A percentile compares a stretch with the other conserved stretches of the same genome.
Conservation (phyloP, 768 basidiomycete genomes). For the Leccinum longicurvipes region DNA sequence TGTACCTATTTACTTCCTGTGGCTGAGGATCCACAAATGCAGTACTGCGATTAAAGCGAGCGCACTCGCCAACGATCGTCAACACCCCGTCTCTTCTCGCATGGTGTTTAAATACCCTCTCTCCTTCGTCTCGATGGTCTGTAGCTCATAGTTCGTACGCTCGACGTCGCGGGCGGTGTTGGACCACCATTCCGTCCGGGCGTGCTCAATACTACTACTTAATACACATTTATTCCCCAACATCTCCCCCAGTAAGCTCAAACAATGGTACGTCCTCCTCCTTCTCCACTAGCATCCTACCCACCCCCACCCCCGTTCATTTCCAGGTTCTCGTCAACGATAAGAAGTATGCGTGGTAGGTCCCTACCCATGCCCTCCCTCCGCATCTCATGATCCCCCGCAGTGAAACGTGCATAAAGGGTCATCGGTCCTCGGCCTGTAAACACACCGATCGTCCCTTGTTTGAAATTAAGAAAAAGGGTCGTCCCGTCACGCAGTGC, state of each 20-base stretch:
- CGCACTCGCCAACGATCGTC: slow-evolving; percentile 46
- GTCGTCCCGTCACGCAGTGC: slow-evolving; percentile 55
- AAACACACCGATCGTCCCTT: slow-evolving; percentile 85
- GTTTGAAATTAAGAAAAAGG: slow-evolving; percentile 75
- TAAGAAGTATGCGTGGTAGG: slow-evolving; percentile 83
- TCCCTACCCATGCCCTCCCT: slow-evolving; percentile 2
- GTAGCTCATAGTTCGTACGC: slow-evolving; percentile 46
- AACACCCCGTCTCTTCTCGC: slow-evolving; percentile 40
- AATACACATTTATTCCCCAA: too few relatives aligned
- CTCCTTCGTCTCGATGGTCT: slow-evolving; percentile 26
- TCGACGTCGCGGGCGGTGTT: slow-evolving; percentile 57
- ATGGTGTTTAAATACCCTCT: slow-evolving; percentile 47
- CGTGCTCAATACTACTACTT: too few relatives aligned
- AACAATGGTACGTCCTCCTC: slow-evolving; percentile 43
- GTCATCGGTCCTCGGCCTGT: slow-evolving; percentile 87
- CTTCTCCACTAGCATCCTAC: background rate
- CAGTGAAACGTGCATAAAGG: slow-evolving; percentile 93
- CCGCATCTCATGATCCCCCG: slow-evolving; percentile 7
- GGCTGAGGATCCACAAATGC: slow-evolving; percentile 19
- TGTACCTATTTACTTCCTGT: slow-evolving; percentile 23
- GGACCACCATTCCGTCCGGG: slow-evolving; percentile 37
- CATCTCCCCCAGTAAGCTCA: background rate
- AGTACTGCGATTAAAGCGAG: slow-evolving; percentile 27
- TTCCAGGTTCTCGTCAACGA: slow-evolving; percentile 63
- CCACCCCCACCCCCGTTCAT: background rate